Percentiles rank a stretch among this genome's conserved stretches.
Conservation (phyloP, 1,139 yeast genomes). For the Dujonia santamariae region DNA sequence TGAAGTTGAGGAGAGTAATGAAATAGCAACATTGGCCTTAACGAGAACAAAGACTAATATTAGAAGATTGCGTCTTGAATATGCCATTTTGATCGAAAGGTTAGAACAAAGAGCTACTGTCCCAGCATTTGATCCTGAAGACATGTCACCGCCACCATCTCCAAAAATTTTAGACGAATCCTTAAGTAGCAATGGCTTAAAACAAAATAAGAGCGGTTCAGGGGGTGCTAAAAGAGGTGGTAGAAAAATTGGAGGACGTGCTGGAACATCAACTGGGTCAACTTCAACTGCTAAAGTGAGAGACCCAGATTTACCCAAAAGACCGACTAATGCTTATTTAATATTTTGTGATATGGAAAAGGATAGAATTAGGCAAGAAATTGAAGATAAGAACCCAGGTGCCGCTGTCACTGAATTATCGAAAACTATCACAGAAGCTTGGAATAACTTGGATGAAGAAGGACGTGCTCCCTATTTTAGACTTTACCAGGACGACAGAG, state of each 20-base stretch:
- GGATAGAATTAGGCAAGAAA: conserved; percentile 61
- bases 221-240: conserved; percentile 20
- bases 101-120: conserved; percentile 57
- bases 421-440: conserved; percentile 75
- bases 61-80: conserved; percentile 77
- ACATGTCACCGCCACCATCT: conserved; percentile 43
- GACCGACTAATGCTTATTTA: conserved; percentile 88
- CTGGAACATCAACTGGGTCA: conserved; percentile 10
- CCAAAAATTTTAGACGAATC: conserved; percentile 36
- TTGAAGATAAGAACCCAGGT: conserved; percentile 40
- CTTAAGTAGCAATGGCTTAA: conserved; percentile 18
- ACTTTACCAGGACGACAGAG: conserved; percentile 75
- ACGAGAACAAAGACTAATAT: conserved; percentile 76
- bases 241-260: conserved; percentile 17
- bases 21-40: conserved; percentile 71
- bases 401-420: conserved; percentile 58
- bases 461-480: conserved; percentile 74
- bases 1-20: conserved; percentile 79
- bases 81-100: conserved; percentile 74
- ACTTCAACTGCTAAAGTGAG: conserved; percentile 32
- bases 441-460: conserved; percentile 74
- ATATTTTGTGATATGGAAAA: conserved; percentile 85
- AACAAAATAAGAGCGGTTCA: conserved; percentile 17
- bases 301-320: conserved; percentile 82
- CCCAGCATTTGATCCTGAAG: conserved; percentile 34